Evolutionary conservation across 768 basidiomycete genomes (phyloP).

Genomic region (Tricholoma terreum): DNA sequence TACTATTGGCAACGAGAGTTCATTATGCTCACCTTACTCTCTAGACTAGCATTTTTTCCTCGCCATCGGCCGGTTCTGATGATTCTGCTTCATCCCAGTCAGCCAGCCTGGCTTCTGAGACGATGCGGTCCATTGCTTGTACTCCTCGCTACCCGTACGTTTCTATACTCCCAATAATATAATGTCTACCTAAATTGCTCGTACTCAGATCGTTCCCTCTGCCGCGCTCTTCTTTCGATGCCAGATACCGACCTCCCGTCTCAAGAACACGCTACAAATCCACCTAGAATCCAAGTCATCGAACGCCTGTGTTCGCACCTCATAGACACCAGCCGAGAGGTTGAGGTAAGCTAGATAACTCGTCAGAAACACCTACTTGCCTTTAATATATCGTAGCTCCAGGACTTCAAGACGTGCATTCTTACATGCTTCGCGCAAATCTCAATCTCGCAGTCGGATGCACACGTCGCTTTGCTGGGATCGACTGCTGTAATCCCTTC

Average conservation of each 20-base stretch:
- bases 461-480: slow-evolving; percentile 34
- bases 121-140: slow-evolving; percentile 49
- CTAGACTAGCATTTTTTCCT: slow-evolving; percentile 30
- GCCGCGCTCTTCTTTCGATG: slow-evolving; percentile 39
- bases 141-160: slow-evolving; percentile 54
- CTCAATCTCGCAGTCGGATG: slow-evolving; percentile 38
- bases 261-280: slow-evolving; percentile 21
- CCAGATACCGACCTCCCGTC: slow-evolving; percentile 23
- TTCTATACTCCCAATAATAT: slow-evolving; percentile 4
- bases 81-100: slow-evolving; percentile 46
- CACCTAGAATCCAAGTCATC: slow-evolving; percentile 38
- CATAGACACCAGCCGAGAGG: slow-evolving; percentile 38
- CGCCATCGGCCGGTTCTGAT: slow-evolving; percentile 40
- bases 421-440: slow-evolving; percentile 41
- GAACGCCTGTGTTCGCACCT: slow-evolving; percentile 49
- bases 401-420: slow-evolving; percentile 32
- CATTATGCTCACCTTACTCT: background rate
- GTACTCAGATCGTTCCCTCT: slow-evolving; percentile 39
- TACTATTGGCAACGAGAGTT: background rate
- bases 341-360: slow-evolving; percentile 35
- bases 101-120: slow-evolving; percentile 50
- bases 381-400: slow-evolving; percentile 7
- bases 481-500: slow-evolving; percentile 64
- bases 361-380: background rate
- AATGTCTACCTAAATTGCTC: slow-evolving; percentile 1